Percentiles rank a stretch among this genome's conserved stretches.
phyloP scores from a whole-genome alignment of 2,329 filamentous ascomycete genomes.

The Calonectria ilicicola region DNA sequence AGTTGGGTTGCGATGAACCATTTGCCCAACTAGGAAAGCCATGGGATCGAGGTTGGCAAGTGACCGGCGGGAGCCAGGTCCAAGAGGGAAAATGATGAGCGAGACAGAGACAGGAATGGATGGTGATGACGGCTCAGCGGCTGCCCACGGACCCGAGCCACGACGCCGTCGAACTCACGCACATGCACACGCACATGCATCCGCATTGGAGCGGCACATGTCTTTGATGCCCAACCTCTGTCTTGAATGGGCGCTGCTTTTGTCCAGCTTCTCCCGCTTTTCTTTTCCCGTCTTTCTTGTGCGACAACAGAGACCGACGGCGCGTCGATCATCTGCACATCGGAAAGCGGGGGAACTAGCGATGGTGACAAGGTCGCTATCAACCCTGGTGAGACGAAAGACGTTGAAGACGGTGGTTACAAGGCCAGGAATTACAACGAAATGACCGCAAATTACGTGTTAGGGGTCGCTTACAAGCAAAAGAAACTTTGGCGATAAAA shows the following conservation, averaged over 20 bases:
- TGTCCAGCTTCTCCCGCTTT: not conserved
- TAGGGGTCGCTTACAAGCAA: not conserved
- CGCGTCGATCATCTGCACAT: not conserved
- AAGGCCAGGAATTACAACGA: not conserved
- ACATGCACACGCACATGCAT: not conserved
- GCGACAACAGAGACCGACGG: not conserved
- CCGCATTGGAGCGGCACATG: not conserved
- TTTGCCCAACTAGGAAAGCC: not conserved
- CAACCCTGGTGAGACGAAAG: not conserved
- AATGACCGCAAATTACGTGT: not conserved
- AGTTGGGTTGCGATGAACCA: not conserved
- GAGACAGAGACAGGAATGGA: not conserved
- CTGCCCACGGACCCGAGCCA: not conserved
- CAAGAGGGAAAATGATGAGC: not conserved
- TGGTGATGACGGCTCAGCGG: not conserved
- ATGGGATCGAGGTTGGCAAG: not conserved
- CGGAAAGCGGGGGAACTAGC: not conserved
- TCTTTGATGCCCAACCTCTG: not conserved
- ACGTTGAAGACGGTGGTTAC: not conserved
- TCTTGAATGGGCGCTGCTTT: not conserved
- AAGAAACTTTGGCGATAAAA: not conserved
- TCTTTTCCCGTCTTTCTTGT: conserved; percentile 6
- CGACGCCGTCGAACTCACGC: not conserved
- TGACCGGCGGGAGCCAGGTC: not conserved
- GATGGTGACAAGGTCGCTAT: not conserved